These are phyloP conservation scores for Bacidia gigantensis DNA, from an alignment of 495 filamentous ascomycete species.

Conservation along the genomic window DNA sequence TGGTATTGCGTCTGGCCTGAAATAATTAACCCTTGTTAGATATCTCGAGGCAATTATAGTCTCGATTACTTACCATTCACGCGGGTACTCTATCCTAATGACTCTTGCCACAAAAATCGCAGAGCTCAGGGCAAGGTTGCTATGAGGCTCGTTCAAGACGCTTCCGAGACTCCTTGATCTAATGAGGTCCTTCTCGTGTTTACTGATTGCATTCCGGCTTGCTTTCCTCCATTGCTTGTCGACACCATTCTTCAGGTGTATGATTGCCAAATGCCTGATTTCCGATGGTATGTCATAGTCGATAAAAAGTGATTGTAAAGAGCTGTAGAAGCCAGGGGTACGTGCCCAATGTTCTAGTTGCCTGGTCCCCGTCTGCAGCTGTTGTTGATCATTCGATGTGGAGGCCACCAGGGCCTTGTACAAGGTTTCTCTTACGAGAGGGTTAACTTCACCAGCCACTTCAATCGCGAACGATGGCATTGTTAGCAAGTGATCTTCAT, in stretches of 20 bases:
- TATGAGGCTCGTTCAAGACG: conserved; percentile 58
- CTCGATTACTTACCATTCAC: conserved; percentile 46
- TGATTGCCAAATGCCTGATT: conserved; percentile 76
- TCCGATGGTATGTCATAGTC: conserved; percentile 60
- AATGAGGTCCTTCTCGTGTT: conserved; percentile 61
- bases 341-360: conserved; percentile 83
- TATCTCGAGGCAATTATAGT: no score
- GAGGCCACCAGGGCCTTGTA: conserved; percentile 58
- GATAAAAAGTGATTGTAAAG: conserved; percentile 65
- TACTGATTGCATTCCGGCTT: conserved; percentile 51
- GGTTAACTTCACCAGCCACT: conserved; percentile 45
- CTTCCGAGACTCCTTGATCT: conserved; percentile 57
- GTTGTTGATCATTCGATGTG: conserved; percentile 55
- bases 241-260: conserved; percentile 89
- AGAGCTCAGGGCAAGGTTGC: conserved; percentile 67
- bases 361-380: conserved; percentile 63
- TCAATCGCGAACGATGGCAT: conserved; percentile 30
- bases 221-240: conserved; percentile 85
- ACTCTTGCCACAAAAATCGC: conserved; percentile 80
- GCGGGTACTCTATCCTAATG: conserved; percentile 73
- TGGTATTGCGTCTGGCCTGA: conserved; percentile 37
- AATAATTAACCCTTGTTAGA: no score
- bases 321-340: conserved; percentile 56
- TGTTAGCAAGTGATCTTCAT: not conserved
- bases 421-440: conserved; percentile 50